These are phyloP conservation scores for Colletotrichum spaethianum DNA, from an alignment of 2,329 filamentous ascomycete species.

Conservation along the genomic window DNA sequence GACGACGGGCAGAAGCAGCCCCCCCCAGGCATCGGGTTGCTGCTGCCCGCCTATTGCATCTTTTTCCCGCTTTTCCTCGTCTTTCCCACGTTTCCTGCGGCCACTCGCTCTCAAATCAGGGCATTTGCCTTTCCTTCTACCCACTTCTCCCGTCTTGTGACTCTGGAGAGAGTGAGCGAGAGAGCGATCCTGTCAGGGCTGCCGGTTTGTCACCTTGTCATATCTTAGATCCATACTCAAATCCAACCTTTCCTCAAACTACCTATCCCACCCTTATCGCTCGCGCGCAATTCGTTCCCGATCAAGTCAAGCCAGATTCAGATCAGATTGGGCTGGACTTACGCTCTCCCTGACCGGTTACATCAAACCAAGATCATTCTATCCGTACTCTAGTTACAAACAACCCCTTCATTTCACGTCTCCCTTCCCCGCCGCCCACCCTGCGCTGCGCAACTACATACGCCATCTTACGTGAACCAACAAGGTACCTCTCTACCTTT, in stretches of 20 bases:
- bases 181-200: constrained; percentile 12
- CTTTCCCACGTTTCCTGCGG: constrained; percentile 15
- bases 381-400: background rate
- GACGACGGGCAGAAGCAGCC: constrained; percentile 10
- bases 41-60: constrained; percentile 25
- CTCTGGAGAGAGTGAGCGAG: background rate
- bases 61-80: constrained; percentile 34
- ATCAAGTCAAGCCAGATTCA: constrained; percentile 4
- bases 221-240: constrained; percentile 17
- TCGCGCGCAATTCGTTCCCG: constrained; percentile 7
- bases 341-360: constrained; percentile 4
- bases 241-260: constrained; percentile 24
- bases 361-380: background rate
- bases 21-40: constrained; percentile 28
- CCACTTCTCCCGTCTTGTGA: constrained; percentile 12
- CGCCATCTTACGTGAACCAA: constrained; percentile 15
- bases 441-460: background rate
- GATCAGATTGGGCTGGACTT: background rate
- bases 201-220: constrained; percentile 9
- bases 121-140: constrained; percentile 20
- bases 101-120: constrained; percentile 17
- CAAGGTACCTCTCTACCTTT: constrained; percentile 11
- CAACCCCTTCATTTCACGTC: background rate
- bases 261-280: constrained; percentile 13
- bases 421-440: background rate